Evolutionary conservation across 1,284 basidiomycete genomes (phyloP).

Genomic region (Puccinia novopanici): DNA sequence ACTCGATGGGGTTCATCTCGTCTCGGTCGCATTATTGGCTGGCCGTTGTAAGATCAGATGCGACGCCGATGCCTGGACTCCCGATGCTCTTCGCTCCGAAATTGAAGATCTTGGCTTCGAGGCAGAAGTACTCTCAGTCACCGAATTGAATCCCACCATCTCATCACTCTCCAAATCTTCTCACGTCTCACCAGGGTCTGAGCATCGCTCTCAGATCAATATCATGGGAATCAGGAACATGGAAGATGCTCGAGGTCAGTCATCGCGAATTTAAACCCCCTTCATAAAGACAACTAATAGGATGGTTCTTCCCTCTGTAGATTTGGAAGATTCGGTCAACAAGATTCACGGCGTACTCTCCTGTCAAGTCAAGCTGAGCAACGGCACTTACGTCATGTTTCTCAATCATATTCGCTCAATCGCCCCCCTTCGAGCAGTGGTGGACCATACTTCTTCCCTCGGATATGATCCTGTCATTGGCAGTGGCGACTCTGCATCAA

Average conservation of each 20-base stretch:
- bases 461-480: conserved; percentile 37
- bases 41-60: conserved; percentile 76
- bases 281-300: too few relatives aligned
- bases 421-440: conserved; percentile 27
- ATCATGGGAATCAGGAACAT: conserved; percentile 10
- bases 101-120: conserved; percentile 89
- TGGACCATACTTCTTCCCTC: conserved; percentile 35
- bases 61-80: conserved; percentile 69
- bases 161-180: conserved; percentile 7
- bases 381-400: neutral
- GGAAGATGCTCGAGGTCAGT: conserved; percentile 30
- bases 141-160: conserved; percentile 60
- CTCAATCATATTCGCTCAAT: conserved; percentile 38
- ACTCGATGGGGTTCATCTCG: conserved; percentile 74
- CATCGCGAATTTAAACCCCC: too few relatives aligned
- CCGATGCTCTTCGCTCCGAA: conserved; percentile 80
- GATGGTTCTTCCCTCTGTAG: neutral
- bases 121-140: conserved; percentile 74
- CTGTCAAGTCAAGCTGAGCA: conserved; percentile 9
- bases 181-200: neutral
- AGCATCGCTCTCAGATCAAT: conserved; percentile 11
- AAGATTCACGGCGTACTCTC: conserved; percentile 35
- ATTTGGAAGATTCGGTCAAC: conserved; percentile 36
- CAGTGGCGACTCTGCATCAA: conserved; percentile 55
- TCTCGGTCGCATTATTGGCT: conserved; percentile 72